Evolutionary conservation across 768 basidiomycete genomes (phyloP), one percentile per base, ranked within the genome.

Genomic region (Cantharellus cinnabarinus): DNA sequence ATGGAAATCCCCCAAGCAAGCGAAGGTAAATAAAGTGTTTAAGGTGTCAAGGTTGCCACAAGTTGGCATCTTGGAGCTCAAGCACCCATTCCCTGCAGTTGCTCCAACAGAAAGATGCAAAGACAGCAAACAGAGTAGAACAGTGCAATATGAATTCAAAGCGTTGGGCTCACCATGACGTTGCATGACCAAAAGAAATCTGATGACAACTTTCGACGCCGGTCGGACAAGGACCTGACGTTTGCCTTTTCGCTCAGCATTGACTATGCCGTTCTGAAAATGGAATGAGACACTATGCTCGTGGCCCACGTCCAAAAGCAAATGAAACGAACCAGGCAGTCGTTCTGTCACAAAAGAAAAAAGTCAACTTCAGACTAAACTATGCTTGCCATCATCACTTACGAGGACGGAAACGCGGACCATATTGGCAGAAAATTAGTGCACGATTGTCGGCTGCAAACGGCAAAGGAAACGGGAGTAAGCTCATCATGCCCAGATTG

Each of bases 171-270:
- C 66, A 87, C 94, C 95, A 75, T 98, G 94, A 65, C 93, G 86
- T 74, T 99, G 95, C 89, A 98, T 97, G 68, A 98, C 95, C 65
- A 82, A 85, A 65, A 99, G 76, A 75, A 97, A 95, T 73, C 95
- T 95, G 65, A 99, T 84, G 64, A 97, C 81, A 71, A 99, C 95
- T 76, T 99, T 99, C 64, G 90, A 94, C 3, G 87, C 89, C 59
- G 95, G 95, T 56, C 94, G 83, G 72, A 99, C 81, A 67, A 99
- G 84, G 63, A 99, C 95, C 76, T 99, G 95, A 68, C 95, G 89
- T 78, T 99, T 99, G 68, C 95, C 95, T 69, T 91, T 88, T 70
- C 90, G 89, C 78, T 98, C 95, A 69, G 95, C 95, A 66, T 99
- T 99, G 82, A 95, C 89, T 65, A 97, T 95, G 81, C 88, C 94